These are phyloP conservation scores for Saccharomycopsis olivae DNA, from an alignment of 805 yeast species.

Conservation along the genomic window DNA sequence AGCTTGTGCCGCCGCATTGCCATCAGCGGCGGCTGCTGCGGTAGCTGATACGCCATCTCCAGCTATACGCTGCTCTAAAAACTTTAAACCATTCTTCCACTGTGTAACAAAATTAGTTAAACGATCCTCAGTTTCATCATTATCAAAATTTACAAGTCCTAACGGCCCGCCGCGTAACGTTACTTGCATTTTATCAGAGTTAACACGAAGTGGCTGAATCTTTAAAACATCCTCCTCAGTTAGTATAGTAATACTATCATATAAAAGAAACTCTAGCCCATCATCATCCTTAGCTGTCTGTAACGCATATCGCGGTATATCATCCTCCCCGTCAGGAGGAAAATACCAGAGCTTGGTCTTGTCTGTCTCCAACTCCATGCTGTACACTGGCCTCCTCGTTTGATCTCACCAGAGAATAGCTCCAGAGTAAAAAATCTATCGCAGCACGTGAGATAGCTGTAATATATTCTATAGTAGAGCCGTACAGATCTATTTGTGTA, in stretches of 20 bases:
- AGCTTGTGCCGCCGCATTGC: neutral
- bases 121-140: conserved; percentile 13
- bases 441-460: too few species aligned
- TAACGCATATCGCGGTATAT: conserved; percentile 23
- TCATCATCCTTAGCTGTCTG: conserved; percentile 5
- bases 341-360: conserved; percentile 20
- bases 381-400: neutral
- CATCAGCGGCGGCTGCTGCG: neutral
- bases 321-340: conserved; percentile 23
- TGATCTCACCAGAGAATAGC: neutral
- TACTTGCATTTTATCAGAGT: conserved; percentile 16
- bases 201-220: conserved; percentile 16
- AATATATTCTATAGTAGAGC: too few species aligned
- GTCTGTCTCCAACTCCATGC: conserved; percentile 19
- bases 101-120: conserved; percentile 22
- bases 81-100: conserved; percentile 23
- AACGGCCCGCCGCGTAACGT: conserved; percentile 5
- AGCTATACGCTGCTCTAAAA: conserved; percentile 18
- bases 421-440: too few species aligned
- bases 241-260: conserved; percentile 9
- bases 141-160: conserved; percentile 12
- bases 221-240: conserved; percentile 9
- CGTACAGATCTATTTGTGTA: too few species aligned
- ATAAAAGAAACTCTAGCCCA: neutral
- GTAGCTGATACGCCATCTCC: conserved; percentile 1